A percentile compares a stretch with the other conserved stretches of the same genome.
These are phyloP conservation scores for Phytopythium cucurbitacearum DNA, from an alignment of 352 stramenopile species.

Conservation along the genomic window DNA sequence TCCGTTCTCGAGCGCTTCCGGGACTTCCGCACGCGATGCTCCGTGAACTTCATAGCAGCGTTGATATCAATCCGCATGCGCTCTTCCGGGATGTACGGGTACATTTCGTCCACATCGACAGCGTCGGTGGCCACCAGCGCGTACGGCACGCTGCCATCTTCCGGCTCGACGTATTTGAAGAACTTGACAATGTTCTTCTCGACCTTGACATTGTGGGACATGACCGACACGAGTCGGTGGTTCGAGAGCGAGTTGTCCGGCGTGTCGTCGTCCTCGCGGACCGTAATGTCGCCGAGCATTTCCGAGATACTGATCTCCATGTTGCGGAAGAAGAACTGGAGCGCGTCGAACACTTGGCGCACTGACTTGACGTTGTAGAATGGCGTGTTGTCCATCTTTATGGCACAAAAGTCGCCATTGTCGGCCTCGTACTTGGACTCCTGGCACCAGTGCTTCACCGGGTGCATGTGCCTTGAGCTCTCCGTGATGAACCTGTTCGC, in stretches of 20 bases:
- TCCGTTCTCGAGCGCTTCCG: conserved; percentile 7
- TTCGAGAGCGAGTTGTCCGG: conserved; percentile 41
- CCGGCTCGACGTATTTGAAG: conserved; percentile 24
- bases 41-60: conserved; percentile 34
- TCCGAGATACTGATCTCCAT: conserved; percentile 60
- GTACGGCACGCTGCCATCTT: conserved; percentile 15
- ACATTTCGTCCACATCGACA: conserved; percentile 49
- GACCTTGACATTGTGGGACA: conserved; percentile 30
- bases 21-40: conserved; percentile 21
- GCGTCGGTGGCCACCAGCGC: conserved; percentile 34
- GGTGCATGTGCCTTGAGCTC: conserved; percentile 15
- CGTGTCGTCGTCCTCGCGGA: conserved; percentile 49
- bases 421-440: conserved; percentile 41
- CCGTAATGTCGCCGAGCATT: conserved; percentile 46
- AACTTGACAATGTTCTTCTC: conserved; percentile 54
- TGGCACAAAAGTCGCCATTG: conserved; percentile 42
- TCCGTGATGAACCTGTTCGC: conserved; percentile 27
- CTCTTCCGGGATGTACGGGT: conserved; percentile 35
- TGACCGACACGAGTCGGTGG: conserved; percentile 42
- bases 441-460: conserved; percentile 25
- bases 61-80: conserved; percentile 47
- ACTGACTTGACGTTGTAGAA: conserved; percentile 31
- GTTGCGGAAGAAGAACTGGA: conserved; percentile 54
- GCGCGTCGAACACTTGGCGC: conserved; percentile 47
- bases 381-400: conserved; percentile 55